Evolutionary conservation across 2,329 filamentous ascomycete genomes (phyloP), one percentile per base, ranked within the genome.

Genomic region (Fusarium proliferatum): DNA sequence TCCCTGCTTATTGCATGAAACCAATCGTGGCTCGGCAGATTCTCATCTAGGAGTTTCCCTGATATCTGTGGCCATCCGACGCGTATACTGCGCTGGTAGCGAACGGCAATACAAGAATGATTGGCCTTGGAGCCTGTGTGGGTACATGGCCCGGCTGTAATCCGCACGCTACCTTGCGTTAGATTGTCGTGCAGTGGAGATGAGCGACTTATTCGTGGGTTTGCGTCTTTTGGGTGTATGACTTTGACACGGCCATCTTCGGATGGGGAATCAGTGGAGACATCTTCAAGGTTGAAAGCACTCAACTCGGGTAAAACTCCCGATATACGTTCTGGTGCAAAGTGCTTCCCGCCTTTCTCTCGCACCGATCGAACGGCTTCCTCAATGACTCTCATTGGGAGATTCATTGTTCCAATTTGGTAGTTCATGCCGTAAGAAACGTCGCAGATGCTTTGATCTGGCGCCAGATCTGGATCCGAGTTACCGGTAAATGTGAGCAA

Each of bases 101-200:
- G 6, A 2, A 51, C 6, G 15, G 2, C 12, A 21, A 51, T 51
- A 10, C 48, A 51, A 9, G 48, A 34, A 5, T 33, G 48, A 4
- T 17, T 51, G 4, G 15, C 7, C 2, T 1, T 5, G 21, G 21
- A 9, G 17, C 10, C 8, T 21, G 4, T 6, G 2, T n/a, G 21
- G 15, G 7, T 9, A 23, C 30, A 23, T 3, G 48, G 30, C 2
- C 9, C 30, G 12, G 30, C 30, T 23, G 5, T 2, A 23, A 51
- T 34, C 4, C 3, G n/a, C 15, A 51, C 16, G 8, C 8, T 34
- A 9, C 8, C 46, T 49, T n/a, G 46, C 0, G 15, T 21, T 3
- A 0, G 19, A 30, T 7, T 5, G 12, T 19, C 12, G 45, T 48
- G 45, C 17, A 28, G 19, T 0, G 16, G 9, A 8, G 26, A 48